A percentile compares a stretch with the other conserved stretches of the same genome.
Evolutionary conservation across 2,329 filamentous ascomycete species (phyloP).

Genomic region (Clonostachys rosea): DNA sequence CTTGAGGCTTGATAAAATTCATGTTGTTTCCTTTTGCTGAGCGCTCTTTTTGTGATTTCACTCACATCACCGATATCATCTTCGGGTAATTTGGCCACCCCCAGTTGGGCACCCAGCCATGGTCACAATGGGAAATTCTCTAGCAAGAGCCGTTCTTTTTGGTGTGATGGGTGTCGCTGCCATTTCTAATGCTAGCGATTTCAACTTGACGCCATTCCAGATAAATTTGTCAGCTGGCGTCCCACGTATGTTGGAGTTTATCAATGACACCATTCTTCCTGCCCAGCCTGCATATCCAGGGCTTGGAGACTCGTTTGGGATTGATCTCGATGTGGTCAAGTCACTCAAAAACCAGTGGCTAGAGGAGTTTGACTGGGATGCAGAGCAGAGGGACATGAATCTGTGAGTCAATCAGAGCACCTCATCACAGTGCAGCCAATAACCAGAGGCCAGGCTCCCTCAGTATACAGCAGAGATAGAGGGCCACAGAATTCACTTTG

Average conservation of each 20-base stretch:
- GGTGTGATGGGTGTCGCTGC: no score
- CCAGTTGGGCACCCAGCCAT: no score
- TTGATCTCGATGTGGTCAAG: conserved; percentile 5
- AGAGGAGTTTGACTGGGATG: conserved; percentile 9
- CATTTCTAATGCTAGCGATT: neutral
- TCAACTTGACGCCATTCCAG: neutral
- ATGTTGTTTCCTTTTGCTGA: no score
- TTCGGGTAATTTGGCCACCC: no score
- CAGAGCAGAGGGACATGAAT: conserved; percentile 9
- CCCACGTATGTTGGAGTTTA: neutral
- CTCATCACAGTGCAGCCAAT: no score
- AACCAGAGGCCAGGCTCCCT: neutral
- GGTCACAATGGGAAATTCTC: no score
- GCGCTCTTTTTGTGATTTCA: no score
- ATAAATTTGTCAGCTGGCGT: neutral
- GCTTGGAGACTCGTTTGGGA: neutral
- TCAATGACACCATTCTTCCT: neutral
- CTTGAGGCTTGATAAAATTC: no score
- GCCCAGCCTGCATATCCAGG: neutral
- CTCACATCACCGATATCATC: no score
- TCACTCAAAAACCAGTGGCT: conserved; percentile 7
- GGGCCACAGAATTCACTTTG: conserved; percentile 7
- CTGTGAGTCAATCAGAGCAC: conserved; percentile 1
- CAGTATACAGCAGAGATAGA: conserved; percentile 10
- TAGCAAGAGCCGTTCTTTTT: no score